Base-by-base conservation (phyloP, 2,329 filamentous ascomycete species). In the Aspergillus fumigatus region DNA sequence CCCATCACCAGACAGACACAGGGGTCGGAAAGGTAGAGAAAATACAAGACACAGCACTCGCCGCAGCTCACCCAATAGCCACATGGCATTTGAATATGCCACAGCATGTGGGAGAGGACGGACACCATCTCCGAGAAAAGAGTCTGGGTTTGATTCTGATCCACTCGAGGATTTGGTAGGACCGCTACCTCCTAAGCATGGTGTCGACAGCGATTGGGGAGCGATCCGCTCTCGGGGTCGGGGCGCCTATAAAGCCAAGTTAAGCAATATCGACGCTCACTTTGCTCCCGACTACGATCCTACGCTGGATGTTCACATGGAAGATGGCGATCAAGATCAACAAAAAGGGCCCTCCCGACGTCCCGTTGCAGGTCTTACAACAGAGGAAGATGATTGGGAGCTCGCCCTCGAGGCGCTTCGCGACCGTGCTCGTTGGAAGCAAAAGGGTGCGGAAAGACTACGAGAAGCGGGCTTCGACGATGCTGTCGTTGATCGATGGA, bases 381-480 rank as follows among this genome's bases (percentile, higher is more conserved):
- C 76, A 1, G 77, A 75, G 2, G 80, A 80, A 27, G 85, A 87
- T 59, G 85, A 90, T 58, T 96, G 91, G 92, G 88, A 90, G 48
- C 84, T 90, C 64, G 86, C 89, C 0, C 78, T 94, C 1, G 91
- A 96, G 73, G 86, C 87, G 4, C 80, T 90, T 55, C 83, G 88
- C 41, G 91, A 96, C 69, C 85, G 90, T n/a, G 84, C 90, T 62
- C 87, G 86, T 62, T 92, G 89, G 84, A 86, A 85, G 66, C 81
- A 86, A 60, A 84, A 87, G 63, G 90, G 91, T 29, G 89, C 89
- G 6, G 87, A 92, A 52, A 79, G 92, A 56, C 75, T 97, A 58
- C 85, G 85, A 35, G 84, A 84, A 21, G 91, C 90, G 0, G 92
- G 92, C 0, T 95, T 96, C 67, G 85, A 84, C 1, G 88, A 92